Conservation (phyloP, 2,329 filamentous ascomycete species). For the Chaetothyriales sp. region DNA sequence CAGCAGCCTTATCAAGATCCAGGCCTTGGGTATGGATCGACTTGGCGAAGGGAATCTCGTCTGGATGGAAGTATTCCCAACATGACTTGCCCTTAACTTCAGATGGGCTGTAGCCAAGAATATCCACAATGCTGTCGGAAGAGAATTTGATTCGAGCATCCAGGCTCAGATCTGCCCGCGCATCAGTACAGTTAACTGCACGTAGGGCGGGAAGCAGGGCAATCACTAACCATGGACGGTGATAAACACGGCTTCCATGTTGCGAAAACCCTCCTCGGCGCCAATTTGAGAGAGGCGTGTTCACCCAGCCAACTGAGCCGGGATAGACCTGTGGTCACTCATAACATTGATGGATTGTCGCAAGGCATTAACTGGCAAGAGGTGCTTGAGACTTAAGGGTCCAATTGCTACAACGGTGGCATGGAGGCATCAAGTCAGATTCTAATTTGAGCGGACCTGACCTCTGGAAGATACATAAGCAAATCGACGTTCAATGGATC, state of each 20-base stretch:
- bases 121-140: constrained; percentile 70
- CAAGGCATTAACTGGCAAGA: not conserved
- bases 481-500: not conserved
- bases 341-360: not conserved
- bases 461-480: not conserved
- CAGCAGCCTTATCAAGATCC: constrained; percentile 68
- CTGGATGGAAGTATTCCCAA: constrained; percentile 77
- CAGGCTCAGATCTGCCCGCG: constrained; percentile 49
- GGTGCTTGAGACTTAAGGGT: not conserved
- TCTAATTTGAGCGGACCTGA: not conserved
- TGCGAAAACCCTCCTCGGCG: not conserved
- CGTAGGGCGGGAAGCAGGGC: constrained; percentile 6
- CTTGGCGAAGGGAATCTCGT: constrained; percentile 63
- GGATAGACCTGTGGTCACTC: not conserved
- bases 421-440: not conserved
- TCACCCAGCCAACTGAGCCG: not conserved
- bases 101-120: constrained; percentile 63
- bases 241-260: constrained; percentile 78
- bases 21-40: constrained; percentile 60
- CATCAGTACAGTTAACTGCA: constrained; percentile 12
- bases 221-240: constrained; percentile 64
- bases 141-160: constrained; percentile 72
- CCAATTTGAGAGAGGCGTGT: not conserved
- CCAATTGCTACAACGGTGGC: not conserved
- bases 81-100: constrained; percentile 64